Evolutionary conservation across 2,329 filamentous ascomycete genomes (phyloP).

Genomic region (Periconia sp.): DNA sequence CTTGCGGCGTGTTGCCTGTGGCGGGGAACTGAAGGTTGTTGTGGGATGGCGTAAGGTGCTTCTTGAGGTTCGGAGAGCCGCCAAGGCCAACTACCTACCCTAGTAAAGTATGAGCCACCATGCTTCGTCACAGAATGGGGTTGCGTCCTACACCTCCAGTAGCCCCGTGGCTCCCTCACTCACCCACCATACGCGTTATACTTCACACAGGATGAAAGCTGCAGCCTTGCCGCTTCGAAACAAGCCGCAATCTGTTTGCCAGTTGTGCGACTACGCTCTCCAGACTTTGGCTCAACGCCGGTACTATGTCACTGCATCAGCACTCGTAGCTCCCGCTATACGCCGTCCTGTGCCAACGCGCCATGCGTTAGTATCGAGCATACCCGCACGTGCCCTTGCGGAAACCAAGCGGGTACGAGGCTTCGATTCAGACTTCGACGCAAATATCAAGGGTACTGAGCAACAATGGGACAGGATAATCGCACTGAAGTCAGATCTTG

Average conservation of each 20-base stretch:
- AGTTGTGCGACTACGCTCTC: conserved; percentile 35
- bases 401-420: conserved; percentile 18
- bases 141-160: neutral
- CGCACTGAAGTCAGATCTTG: conserved; percentile 23
- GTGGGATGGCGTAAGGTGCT: conserved; percentile 2
- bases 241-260: conserved; percentile 33
- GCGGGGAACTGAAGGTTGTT: conserved; percentile 1
- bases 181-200: neutral
- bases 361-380: conserved; percentile 16
- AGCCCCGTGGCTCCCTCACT: conserved; percentile 6
- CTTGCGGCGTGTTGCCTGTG: conserved; percentile 6
- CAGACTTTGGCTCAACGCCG: conserved; percentile 32
- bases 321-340: conserved; percentile 26
- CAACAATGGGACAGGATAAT: conserved; percentile 23
- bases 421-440: conserved; percentile 15
- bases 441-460: neutral
- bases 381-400: conserved; percentile 21
- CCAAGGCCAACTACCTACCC: neutral
- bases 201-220: conserved; percentile 30
- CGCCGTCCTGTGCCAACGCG: conserved; percentile 23
- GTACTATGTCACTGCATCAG: conserved; percentile 26
- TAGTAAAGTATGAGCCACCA: conserved; percentile 12
- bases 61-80: conserved; percentile 12
- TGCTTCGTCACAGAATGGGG: conserved; percentile 17
- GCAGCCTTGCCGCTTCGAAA: conserved; percentile 27